phyloP scores from a whole-genome alignment of 2,329 filamentous ascomycete genomes.

The Aureobasidium sp. region DNA sequence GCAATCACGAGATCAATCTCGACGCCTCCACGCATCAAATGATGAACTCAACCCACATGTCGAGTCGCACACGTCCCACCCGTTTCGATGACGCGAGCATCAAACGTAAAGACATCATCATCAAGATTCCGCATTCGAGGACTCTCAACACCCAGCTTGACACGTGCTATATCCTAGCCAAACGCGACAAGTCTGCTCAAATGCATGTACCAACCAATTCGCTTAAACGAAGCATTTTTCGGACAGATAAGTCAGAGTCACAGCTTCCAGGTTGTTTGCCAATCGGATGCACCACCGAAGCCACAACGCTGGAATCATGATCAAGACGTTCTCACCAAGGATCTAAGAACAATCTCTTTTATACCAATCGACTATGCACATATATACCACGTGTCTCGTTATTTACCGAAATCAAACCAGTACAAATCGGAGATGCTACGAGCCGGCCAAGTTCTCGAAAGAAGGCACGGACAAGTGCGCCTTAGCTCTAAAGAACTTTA shows the following conservation, averaged over 20 bases:
- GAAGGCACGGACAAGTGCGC: neutral
- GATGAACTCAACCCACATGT: neutral
- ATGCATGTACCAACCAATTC: neutral
- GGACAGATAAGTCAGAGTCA: neutral
- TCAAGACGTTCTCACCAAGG: neutral
- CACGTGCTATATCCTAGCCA: neutral
- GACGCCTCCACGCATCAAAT: neutral
- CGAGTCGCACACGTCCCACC: neutral
- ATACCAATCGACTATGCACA: neutral
- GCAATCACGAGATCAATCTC: neutral
- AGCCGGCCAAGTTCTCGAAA: neutral
- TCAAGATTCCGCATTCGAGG: neutral
- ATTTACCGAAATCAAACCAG: neutral
- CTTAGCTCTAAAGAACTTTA: neutral
- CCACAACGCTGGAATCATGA: neutral
- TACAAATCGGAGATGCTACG: neutral
- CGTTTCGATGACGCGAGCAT: slow-evolving; percentile 5
- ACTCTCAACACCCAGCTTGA: neutral
- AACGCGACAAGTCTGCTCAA: neutral
- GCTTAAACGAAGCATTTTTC: neutral
- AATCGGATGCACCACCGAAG: neutral
- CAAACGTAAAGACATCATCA: slow-evolving; percentile 6
- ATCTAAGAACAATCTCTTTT: neutral
- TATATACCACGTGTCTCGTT: neutral
- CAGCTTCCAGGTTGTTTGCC: neutral